These are phyloP conservation scores for Euphrasia confusa DNA, from an alignment of 257 asterid genomes.

Conservation along the genomic window DNA sequence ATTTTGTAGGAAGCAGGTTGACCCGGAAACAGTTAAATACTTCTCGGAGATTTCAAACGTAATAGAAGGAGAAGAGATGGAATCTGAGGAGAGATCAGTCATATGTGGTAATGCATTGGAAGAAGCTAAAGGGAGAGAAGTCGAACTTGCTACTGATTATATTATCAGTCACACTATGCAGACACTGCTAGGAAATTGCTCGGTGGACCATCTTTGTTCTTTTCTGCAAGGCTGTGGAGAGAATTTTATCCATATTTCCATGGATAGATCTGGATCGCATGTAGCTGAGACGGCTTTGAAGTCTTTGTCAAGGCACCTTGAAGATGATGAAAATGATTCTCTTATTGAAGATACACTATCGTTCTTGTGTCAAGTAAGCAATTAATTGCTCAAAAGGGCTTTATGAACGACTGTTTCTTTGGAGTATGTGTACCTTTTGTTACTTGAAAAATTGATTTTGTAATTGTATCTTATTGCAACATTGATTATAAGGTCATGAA, in stretches of 20 bases:
- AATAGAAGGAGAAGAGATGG: slow-evolving; percentile 69
- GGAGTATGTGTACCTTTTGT: slow-evolving; percentile 2
- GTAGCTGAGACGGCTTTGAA: slow-evolving; percentile 91
- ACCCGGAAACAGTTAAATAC: slow-evolving; percentile 81
- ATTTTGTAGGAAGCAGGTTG: slow-evolving; percentile 60
- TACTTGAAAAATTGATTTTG: neutral
- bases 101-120: slow-evolving; percentile 88
- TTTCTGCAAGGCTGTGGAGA: slow-evolving; percentile 56
- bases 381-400: neutral
- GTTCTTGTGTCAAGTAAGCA: slow-evolving; percentile 56
- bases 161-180: slow-evolving; percentile 88
- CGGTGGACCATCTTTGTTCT: slow-evolving; percentile 67
- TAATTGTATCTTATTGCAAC: slow-evolving; percentile 4
- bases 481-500: neutral
- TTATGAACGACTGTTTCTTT: neutral
- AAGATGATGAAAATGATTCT: slow-evolving; percentile 48
- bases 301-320: slow-evolving; percentile 73
- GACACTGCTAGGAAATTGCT: slow-evolving; percentile 76
- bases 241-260: slow-evolving; percentile 55
- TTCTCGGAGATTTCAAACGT: slow-evolving; percentile 79
- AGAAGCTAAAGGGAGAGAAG: slow-evolving; percentile 90
- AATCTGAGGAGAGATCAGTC: slow-evolving; percentile 62
- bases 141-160: slow-evolving; percentile 89
- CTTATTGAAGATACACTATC: slow-evolving; percentile 56
- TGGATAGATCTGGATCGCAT: slow-evolving; percentile 93